These are phyloP conservation scores for Blastobotrys robertii DNA, from an alignment of 805 yeast genomes.

Conservation along the genomic window DNA sequence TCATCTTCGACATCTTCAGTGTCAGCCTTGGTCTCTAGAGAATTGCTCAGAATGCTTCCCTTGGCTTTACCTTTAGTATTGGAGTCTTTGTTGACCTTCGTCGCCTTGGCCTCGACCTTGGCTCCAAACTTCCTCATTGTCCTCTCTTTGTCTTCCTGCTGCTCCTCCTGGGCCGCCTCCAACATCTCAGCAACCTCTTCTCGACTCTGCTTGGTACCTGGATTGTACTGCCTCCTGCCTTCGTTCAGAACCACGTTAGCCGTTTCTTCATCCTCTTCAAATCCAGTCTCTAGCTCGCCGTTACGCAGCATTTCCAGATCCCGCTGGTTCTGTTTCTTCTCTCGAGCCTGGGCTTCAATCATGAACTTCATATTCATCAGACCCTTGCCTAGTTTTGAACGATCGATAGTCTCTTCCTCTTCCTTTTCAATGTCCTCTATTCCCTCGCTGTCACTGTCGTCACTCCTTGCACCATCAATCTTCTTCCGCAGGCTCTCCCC, in stretches of 20 bases:
- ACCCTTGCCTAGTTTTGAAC: conserved; percentile 64
- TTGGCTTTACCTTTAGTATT: conserved; percentile 1
- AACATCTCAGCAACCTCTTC: conserved; percentile 14
- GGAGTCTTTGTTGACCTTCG: conserved; percentile 1
- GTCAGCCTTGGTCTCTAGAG: conserved; percentile 1
- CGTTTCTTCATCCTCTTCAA: conserved; percentile 46
- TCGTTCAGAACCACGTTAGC: conserved; percentile 53
- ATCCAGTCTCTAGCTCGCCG: conserved; percentile 33
- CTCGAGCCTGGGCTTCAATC: conserved; percentile 76
- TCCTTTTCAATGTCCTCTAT: conserved; percentile 24
- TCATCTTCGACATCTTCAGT: conserved; percentile 11
- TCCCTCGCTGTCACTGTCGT: conserved; percentile 33
- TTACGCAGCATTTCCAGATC: conserved; percentile 41
- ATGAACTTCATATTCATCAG: conserved; percentile 91
- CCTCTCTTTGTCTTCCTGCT: conserved; percentile 11
- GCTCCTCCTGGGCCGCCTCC: conserved; percentile 22
- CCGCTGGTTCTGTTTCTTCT: conserved; percentile 47
- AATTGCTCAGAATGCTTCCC: no score
- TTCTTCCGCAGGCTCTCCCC: conserved; percentile 69
- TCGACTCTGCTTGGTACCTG: conserved; percentile 39
- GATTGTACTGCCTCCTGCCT: conserved; percentile 78
- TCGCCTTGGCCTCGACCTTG: conserved; percentile 1
- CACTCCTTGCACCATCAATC: conserved; percentile 52
- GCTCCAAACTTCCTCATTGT: conserved; percentile 5
- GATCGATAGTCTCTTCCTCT: conserved; percentile 17